phyloP scores from a whole-genome alignment of 1,139 yeast species.

The Petasospora rhodanensis region DNA sequence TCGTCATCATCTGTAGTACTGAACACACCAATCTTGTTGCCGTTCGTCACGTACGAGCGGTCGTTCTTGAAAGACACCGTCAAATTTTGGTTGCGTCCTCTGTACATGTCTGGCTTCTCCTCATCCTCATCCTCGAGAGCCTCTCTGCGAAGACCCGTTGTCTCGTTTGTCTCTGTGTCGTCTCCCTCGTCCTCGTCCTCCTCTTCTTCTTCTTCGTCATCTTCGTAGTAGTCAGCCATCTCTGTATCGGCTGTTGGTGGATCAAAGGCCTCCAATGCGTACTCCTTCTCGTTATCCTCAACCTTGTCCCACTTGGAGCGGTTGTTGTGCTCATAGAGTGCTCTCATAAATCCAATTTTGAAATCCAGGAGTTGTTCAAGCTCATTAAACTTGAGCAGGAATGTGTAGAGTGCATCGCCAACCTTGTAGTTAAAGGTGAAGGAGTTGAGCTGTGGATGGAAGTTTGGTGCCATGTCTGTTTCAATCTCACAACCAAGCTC shows the following conservation, averaged over 20 bases:
- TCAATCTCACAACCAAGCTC: slow-evolving; percentile 42
- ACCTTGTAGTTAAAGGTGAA: slow-evolving; percentile 60
- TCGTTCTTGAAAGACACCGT: slow-evolving; percentile 68
- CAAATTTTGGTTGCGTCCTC: slow-evolving; percentile 53
- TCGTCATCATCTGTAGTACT: slow-evolving; percentile 48
- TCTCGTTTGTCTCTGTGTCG: slow-evolving; percentile 23
- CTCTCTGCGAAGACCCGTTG: slow-evolving; percentile 22
- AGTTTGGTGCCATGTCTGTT: slow-evolving; percentile 58
- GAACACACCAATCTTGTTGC: slow-evolving; percentile 77
- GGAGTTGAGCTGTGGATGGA: slow-evolving; percentile 51
- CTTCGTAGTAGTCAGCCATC: slow-evolving; percentile 18
- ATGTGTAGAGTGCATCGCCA: slow-evolving; percentile 43
- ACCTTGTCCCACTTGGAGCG: slow-evolving; percentile 44
- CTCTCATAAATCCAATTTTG: slow-evolving; percentile 46
- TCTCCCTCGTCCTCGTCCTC: slow-evolving; percentile 27
- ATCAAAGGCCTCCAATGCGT: slow-evolving; percentile 44
- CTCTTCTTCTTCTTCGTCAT: slow-evolving; percentile 37
- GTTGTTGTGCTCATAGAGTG: slow-evolving; percentile 61
- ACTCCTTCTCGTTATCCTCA: slow-evolving; percentile 41
- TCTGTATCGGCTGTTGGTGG: slow-evolving; percentile 32
- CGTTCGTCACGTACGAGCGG: slow-evolving; percentile 75
- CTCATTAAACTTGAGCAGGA: slow-evolving; percentile 52
- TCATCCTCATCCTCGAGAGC: slow-evolving; percentile 25
- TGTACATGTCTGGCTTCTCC: slow-evolving; percentile 23
- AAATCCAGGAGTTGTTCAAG: slow-evolving; percentile 42